Evolutionary conservation across 1,284 basidiomycete genomes (phyloP).

Genomic region (Pascua guehoae): DNA sequence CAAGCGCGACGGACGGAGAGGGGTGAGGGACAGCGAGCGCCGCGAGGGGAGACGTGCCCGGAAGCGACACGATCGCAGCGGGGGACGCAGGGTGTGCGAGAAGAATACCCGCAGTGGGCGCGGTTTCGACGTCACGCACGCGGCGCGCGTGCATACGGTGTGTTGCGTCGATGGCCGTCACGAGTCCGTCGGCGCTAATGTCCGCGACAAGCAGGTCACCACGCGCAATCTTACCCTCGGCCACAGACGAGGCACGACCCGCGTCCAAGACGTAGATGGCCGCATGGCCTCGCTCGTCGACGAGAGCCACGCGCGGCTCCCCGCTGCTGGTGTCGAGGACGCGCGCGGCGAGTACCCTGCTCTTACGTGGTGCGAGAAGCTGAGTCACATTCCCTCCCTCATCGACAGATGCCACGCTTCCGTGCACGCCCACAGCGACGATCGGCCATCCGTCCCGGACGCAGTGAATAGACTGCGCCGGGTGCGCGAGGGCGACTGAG

Average conservation of each 20-base stretch:
- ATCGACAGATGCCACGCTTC: constrained; percentile 4
- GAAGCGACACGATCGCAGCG: constrained; percentile 22
- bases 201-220: constrained; percentile 16
- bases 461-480: constrained; percentile 12
- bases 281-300: constrained; percentile 17
- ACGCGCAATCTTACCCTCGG: too few species aligned
- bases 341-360: background rate
- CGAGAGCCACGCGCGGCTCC: constrained; percentile 9
- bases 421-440: constrained; percentile 10
- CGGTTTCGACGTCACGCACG: constrained; percentile 7
- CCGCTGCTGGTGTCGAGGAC: constrained; percentile 5
- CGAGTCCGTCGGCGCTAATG: constrained; percentile 29
- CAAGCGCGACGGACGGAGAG: constrained; percentile 28
- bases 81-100: constrained; percentile 13
- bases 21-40: constrained; percentile 26
- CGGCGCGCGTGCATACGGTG: constrained; percentile 14
- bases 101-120: background rate
- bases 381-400: constrained; percentile 4
- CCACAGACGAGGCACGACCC: too few species aligned
- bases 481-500: constrained; percentile 2
- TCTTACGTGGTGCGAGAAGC: constrained; percentile 5
- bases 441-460: constrained; percentile 11
- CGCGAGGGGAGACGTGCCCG: constrained; percentile 20
- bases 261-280: constrained; percentile 17
- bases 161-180: constrained; percentile 27